A percentile compares a stretch with the other conserved stretches of the same genome.
Evolutionary conservation across 2,329 filamentous ascomycete species (phyloP).

Genomic region (Penicillium aurantiogriseum): DNA sequence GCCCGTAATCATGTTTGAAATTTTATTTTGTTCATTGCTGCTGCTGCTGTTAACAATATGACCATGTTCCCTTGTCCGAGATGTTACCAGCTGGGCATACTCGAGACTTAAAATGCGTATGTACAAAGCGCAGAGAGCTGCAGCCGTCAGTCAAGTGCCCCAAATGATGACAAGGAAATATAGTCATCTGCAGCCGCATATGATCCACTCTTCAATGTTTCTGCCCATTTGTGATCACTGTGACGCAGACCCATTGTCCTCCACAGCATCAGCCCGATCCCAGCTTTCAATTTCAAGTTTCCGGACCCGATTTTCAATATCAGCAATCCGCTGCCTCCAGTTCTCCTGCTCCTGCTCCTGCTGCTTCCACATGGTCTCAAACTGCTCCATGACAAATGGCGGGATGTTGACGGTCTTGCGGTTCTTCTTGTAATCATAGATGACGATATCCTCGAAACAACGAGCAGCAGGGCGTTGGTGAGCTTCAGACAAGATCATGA

Average conservation of each 20-base stretch:
- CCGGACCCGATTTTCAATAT: slow-evolving; percentile 59
- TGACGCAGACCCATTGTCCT: slow-evolving; percentile 59
- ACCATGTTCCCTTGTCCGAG: background rate
- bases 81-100: background rate
- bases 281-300: slow-evolving; percentile 70
- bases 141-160: background rate
- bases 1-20: background rate
- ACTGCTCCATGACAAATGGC: slow-evolving; percentile 61
- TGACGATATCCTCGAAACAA: slow-evolving; percentile 72
- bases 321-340: slow-evolving; percentile 55
- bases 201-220: background rate
- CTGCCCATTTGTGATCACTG: background rate
- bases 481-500: slow-evolving; percentile 70
- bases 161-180: background rate
- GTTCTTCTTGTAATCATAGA: slow-evolving; percentile 68
- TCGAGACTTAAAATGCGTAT: background rate
- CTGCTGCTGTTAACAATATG: background rate
- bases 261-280: slow-evolving; percentile 68
- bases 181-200: background rate
- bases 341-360: slow-evolving; percentile 60
- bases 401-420: slow-evolving; percentile 56
- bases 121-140: background rate
- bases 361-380: slow-evolving; percentile 58
- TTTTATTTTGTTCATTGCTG: too few relatives aligned
- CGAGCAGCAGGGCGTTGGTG: slow-evolving; percentile 71